phyloP scores from a whole-genome alignment of 225 moss, liverwort and hornwort genomes.

The Antitrichia curtipendula region DNA sequence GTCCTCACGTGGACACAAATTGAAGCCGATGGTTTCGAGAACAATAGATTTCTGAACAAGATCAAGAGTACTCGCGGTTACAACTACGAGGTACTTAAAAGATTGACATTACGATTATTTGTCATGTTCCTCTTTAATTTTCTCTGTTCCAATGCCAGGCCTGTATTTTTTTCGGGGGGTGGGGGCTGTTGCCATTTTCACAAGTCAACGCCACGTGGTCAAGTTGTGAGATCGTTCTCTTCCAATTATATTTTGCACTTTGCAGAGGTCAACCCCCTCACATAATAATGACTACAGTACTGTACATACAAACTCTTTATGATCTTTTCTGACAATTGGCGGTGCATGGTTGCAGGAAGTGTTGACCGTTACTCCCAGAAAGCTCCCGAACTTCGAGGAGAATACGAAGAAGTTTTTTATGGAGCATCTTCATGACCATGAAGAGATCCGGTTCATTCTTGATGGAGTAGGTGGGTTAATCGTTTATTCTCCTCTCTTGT shows the following conservation, averaged over 20 bases:
- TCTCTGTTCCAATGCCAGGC: neutral
- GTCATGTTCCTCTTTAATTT: neutral
- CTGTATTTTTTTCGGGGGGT: neutral
- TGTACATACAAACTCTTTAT: neutral
- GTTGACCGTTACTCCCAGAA: constrained; percentile 31
- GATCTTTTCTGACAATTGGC: neutral
- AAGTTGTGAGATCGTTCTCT: neutral
- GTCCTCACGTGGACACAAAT: constrained; percentile 58
- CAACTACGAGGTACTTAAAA: constrained; percentile 29
- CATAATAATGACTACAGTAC: neutral
- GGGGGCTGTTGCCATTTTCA: neutral
- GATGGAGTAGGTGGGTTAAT: constrained; percentile 37
- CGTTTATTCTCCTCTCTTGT: neutral
- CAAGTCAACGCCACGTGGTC: neutral
- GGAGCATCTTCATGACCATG: constrained; percentile 55
- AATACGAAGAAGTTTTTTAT: constrained; percentile 43
- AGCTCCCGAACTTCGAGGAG: constrained; percentile 41
- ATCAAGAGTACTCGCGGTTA: constrained; percentile 48
- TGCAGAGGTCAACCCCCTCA: neutral
- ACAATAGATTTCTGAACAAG: constrained; percentile 23
- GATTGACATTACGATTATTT: neutral
- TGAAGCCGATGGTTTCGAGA: constrained; percentile 29
- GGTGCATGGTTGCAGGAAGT: constrained; percentile 21
- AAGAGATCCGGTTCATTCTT: constrained; percentile 57
- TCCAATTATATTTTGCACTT: neutral